A percentile compares a stretch with the other conserved stretches of the same genome.
These are phyloP conservation scores for Venturia asperata DNA, from an alignment of 2,329 filamentous ascomycete genomes.

Conservation along the genomic window DNA sequence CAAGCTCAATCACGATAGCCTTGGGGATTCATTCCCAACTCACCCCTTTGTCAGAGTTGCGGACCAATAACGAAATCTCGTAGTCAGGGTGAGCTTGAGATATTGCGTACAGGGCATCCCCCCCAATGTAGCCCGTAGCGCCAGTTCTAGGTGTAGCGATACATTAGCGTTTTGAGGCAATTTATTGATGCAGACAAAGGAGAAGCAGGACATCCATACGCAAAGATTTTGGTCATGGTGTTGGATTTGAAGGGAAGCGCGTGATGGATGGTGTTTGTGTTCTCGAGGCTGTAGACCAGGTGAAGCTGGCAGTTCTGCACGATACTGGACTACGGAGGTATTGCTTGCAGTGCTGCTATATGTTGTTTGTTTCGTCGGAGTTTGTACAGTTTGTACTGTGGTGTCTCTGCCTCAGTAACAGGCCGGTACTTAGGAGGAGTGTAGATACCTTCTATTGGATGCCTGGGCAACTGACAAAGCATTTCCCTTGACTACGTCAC, in stretches of 20 bases:
- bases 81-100: conserved; percentile 43
- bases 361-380: too few relatives aligned
- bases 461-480: too few relatives aligned
- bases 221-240: conserved; percentile 14
- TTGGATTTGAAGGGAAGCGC: background rate
- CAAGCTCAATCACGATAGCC: background rate
- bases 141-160: conserved; percentile 21
- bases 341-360: too few relatives aligned
- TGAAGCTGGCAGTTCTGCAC: too few relatives aligned
- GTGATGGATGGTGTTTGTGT: background rate
- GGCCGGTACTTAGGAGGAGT: too few relatives aligned
- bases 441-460: too few relatives aligned
- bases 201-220: background rate
- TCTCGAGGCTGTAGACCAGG: too few relatives aligned
- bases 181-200: too few relatives aligned
- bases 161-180: background rate
- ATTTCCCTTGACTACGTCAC: too few relatives aligned
- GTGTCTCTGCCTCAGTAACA: too few relatives aligned
- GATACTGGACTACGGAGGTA: too few relatives aligned
- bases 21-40: background rate
- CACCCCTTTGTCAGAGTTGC: conserved; percentile 41
- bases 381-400: too few relatives aligned
- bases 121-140: conserved; percentile 39
- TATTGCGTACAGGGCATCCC: conserved; percentile 40
- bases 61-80: conserved; percentile 43